Base-by-base conservation (phyloP, 306 rosid genomes). In the Medicago arabica region DNA sequence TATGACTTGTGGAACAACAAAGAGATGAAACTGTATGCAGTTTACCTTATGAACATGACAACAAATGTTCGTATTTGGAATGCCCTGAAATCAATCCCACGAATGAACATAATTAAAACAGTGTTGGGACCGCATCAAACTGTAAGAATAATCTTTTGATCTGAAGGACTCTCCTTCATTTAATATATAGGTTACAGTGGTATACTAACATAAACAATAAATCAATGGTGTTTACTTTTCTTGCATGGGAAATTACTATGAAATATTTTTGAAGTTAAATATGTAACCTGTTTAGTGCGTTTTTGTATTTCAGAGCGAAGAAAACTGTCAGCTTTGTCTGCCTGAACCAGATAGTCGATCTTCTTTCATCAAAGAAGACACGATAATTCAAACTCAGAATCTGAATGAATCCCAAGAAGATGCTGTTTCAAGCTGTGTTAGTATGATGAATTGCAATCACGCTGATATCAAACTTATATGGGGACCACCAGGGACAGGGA, bases 351-450 rank as follows among this genome's bases (percentile, higher is more conserved):
- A 21, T 0, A 19, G 2, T 21, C 5, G 0, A 40, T 23, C 55
- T 23, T 19, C 10, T 43, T 23, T 21, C 3, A 13, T 13, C 17
- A 4, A 7, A 10, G 4, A 67, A 19, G 18, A 19, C 38, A 1
- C 1, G 28, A 19, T 19, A 9, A 67, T 11, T 12, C 0, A 1
- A 2, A 57, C 68, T 40, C 80, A 83, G 0, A 82, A 82, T 40
- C 79, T 87, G 46, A 53, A 17, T 53, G 60, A 53, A 53, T 53
- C 25, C 0, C 60, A 53, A 53, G 28, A 53, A 8, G 60, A 39
- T 5, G 96, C 86, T 84, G 71, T 89, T 57, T 66, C 55, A 31
- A 86, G 85, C 53, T 84, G 86, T 69, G 81, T 90, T 5, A 28
- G 10, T 8, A 55, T 66, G 64, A 74, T 25, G 36, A 43, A 74